phyloP scores from a whole-genome alignment of 2,329 filamentous ascomycete genomes.

The Alternaria angustiovoidea region DNA sequence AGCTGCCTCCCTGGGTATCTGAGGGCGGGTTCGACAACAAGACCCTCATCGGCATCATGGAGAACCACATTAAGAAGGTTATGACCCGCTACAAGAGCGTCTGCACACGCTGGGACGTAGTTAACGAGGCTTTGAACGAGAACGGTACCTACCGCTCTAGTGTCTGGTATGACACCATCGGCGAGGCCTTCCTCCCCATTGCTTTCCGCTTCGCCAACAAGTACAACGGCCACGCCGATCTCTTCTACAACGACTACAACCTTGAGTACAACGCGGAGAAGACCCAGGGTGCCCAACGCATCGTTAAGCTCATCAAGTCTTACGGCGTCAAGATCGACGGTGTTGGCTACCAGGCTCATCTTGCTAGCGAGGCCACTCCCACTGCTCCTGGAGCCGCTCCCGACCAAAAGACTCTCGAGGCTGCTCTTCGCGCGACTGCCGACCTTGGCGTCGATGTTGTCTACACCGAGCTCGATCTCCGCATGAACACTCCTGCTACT shows the following conservation, averaged over 20 bases:
- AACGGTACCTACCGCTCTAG: constrained; percentile 55
- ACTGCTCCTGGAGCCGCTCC: constrained; percentile 53
- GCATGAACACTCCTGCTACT: constrained; percentile 58
- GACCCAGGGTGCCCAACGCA: constrained; percentile 43
- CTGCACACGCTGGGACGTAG: constrained; percentile 53
- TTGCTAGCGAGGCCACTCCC: constrained; percentile 62
- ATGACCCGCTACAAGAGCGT: constrained; percentile 51
- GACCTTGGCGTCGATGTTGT: constrained; percentile 65
- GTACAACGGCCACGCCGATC: constrained; percentile 50
- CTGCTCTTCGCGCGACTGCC: constrained; percentile 61
- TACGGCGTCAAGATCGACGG: constrained; percentile 61
- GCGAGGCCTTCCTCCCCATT: constrained; percentile 56
- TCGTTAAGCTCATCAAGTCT: constrained; percentile 52
- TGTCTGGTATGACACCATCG: constrained; percentile 55
- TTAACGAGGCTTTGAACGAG: constrained; percentile 50
- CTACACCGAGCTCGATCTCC: constrained; percentile 70
- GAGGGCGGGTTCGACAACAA: constrained; percentile 50
- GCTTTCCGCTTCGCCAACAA: constrained; percentile 54
- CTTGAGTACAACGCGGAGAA: constrained; percentile 64
- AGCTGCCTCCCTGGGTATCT: constrained; percentile 52
- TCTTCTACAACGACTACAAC: constrained; percentile 72
- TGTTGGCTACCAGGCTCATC: constrained; percentile 70
- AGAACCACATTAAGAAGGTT: constrained; percentile 53
- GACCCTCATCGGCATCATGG: constrained; percentile 52
- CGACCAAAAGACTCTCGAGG: constrained; percentile 54